phyloP scores from a whole-genome alignment of 495 filamentous ascomycete genomes.

The Penicillium steckii region DNA sequence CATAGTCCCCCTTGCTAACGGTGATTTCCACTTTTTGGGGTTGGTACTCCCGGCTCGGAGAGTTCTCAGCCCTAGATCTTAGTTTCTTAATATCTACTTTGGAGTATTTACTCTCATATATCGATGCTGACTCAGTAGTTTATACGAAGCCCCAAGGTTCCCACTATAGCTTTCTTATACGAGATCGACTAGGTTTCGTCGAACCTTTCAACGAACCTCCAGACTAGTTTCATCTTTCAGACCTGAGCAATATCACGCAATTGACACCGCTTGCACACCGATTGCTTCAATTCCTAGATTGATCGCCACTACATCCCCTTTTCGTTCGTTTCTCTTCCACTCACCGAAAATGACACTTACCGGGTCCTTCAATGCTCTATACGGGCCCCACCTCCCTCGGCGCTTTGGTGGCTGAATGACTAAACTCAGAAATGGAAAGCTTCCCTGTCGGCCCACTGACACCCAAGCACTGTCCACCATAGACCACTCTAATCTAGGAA shows the following conservation, averaged over 20 bases:
- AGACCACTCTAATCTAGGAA: neutral
- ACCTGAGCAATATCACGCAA: neutral
- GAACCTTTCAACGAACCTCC: too few species aligned
- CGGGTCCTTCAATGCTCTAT: neutral
- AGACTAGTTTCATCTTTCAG: too few species aligned
- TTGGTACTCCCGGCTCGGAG: constrained; percentile 13
- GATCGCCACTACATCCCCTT: neutral
- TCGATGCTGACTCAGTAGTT: too few species aligned
- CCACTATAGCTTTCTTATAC: too few species aligned
- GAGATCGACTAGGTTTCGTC: too few species aligned
- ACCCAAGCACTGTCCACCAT: neutral
- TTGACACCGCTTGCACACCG: constrained; percentile 7
- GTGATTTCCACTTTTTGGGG: neutral
- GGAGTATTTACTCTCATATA: too few species aligned
- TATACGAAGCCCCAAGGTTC: too few species aligned
- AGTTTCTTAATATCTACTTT: constrained; percentile 5
- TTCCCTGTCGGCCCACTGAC: constrained; percentile 3
- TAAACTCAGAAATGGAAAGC: constrained; percentile 20
- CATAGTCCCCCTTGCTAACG: neutral
- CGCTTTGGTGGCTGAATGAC: constrained; percentile 13
- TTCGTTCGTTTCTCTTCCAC: constrained; percentile 6
- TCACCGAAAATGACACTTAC: constrained; percentile 10
- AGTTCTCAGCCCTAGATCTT: constrained; percentile 25
- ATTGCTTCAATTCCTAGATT: neutral
- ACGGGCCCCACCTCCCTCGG: neutral